Evolutionary conservation across 1,284 basidiomycete species (phyloP), one percentile per base, ranked within the genome.

Genomic region (Tilletia indica): DNA sequence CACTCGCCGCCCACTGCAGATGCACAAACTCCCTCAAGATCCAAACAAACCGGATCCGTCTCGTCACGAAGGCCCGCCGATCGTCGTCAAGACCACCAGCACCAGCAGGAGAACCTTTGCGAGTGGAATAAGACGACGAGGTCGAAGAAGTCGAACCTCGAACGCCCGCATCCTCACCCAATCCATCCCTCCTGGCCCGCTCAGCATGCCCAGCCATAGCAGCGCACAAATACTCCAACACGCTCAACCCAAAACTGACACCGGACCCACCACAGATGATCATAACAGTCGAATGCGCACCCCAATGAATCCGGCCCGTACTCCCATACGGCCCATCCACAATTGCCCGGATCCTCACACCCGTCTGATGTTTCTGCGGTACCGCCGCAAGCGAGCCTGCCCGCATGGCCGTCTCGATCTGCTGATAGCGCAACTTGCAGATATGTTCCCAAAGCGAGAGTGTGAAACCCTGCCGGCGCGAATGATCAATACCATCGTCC

Each of bases 311-410:
- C 25, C 92, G 86, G 4, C 86, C 87, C 0, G 90, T 87, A 21
- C 90, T 91, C n/a, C 93, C 93, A 79, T 90, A 91, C 1, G 93
- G 92, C 0, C 91, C 91, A 74, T 93, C 91, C 6, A 93, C 87
- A 74, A 88, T 88, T 42, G 90, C 89, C 21, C 89, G 87, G 69
- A 93, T 74, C 49, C 91, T 84, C 1, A 90, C 87, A 14, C 91
- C 91, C 81, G 84, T 80, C 70, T 76, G 61, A 42, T 64, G 61
- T 34, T 64, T 64, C 47, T 49, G 61, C 12, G 61, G 61, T 11
- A 67, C n/a, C 4, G 31, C 19, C 21, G 42, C 42, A 9, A 48
- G 66, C 42, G 21, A 42, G 9, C 61, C 61, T 2, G 61, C 61
- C 21, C n/a, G 66, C 66, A 67, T 64, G 36, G 78, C 78, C 6